phyloP scores from a whole-genome alignment of 768 basidiomycete species.

The Coprinopsis sp. region DNA sequence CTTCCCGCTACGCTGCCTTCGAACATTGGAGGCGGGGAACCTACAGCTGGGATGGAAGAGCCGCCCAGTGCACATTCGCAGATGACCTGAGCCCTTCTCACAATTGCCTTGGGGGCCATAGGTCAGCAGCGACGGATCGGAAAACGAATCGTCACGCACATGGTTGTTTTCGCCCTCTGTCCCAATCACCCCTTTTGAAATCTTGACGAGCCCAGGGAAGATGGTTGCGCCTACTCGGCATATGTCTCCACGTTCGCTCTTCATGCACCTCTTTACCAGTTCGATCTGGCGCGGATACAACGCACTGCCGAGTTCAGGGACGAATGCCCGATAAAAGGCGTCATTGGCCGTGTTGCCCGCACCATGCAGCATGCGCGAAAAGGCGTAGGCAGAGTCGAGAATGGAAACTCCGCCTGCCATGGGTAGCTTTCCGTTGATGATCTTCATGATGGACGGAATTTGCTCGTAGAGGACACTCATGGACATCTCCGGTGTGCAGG shows the following conservation, averaged over 20 bases:
- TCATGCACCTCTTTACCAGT: slow-evolving; percentile 76
- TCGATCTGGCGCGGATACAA: slow-evolving; percentile 80
- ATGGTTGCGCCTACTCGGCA: slow-evolving; percentile 81
- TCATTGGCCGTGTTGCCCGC: slow-evolving; percentile 50
- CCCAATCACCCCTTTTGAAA: slow-evolving; percentile 42
- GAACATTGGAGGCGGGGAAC: background rate
- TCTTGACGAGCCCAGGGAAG: slow-evolving; percentile 86
- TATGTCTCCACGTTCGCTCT: slow-evolving; percentile 65
- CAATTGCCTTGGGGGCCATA: slow-evolving; percentile 47
- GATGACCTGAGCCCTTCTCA: slow-evolving; percentile 80
- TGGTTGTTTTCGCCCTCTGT: slow-evolving; percentile 46
- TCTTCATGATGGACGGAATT: slow-evolving; percentile 56
- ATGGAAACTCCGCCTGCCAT: slow-evolving; percentile 48
- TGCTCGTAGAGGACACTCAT: slow-evolving; percentile 64
- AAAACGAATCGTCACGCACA: slow-evolving; percentile 23
- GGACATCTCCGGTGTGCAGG: slow-evolving; percentile 68
- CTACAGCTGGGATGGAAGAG: slow-evolving; percentile 4
- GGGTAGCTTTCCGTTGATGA: slow-evolving; percentile 44
- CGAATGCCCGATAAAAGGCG: slow-evolving; percentile 82
- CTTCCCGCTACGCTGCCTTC: background rate
- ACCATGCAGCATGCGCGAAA: slow-evolving; percentile 84
- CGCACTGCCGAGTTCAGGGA: slow-evolving; percentile 73
- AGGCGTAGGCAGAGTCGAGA: slow-evolving; percentile 69
- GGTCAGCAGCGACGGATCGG: slow-evolving; percentile 1
- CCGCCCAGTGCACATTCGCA: slow-evolving; percentile 74